These are phyloP conservation scores for Vanrija sp. DNA, from an alignment of 1,284 basidiomycete species.

Conservation along the genomic window DNA sequence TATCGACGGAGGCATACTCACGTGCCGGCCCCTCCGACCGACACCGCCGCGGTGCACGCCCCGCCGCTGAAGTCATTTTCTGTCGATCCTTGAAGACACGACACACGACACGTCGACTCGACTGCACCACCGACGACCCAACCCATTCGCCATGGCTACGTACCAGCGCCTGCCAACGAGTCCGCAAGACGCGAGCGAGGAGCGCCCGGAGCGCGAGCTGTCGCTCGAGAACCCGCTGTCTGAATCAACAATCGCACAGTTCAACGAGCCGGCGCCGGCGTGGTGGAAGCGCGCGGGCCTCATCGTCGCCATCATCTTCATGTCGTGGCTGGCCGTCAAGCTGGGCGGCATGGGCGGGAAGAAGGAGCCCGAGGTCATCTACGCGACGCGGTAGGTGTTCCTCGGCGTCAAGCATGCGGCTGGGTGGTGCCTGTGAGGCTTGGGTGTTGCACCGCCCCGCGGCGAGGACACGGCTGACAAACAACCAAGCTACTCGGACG, in stretches of 20 bases:
- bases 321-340: conserved; percentile 36
- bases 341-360: conserved; percentile 21
- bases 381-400: conserved; percentile 43
- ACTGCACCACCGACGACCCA: not conserved
- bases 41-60: too few species aligned
- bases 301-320: conserved; percentile 29
- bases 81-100: too few species aligned
- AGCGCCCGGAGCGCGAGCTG: conserved; percentile 4
- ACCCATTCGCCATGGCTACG: not conserved
- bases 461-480: not conserved
- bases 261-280: conserved; percentile 41
- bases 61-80: too few species aligned
- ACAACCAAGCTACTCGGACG: conserved; percentile 46
- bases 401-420: not conserved
- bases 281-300: conserved; percentile 41
- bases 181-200: conserved; percentile 3
- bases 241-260: conserved; percentile 28
- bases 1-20: too few species aligned
- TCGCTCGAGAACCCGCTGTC: conserved; percentile 10
- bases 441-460: not conserved
- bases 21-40: too few species aligned
- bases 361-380: conserved; percentile 42
- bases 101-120: too few species aligned
- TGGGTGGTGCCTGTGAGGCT: not conserved
- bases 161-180: conserved; percentile 19